Evolutionary conservation across 352 stramenopile species (phyloP).

Genomic region (Pythium rhizo-oryzae): DNA sequence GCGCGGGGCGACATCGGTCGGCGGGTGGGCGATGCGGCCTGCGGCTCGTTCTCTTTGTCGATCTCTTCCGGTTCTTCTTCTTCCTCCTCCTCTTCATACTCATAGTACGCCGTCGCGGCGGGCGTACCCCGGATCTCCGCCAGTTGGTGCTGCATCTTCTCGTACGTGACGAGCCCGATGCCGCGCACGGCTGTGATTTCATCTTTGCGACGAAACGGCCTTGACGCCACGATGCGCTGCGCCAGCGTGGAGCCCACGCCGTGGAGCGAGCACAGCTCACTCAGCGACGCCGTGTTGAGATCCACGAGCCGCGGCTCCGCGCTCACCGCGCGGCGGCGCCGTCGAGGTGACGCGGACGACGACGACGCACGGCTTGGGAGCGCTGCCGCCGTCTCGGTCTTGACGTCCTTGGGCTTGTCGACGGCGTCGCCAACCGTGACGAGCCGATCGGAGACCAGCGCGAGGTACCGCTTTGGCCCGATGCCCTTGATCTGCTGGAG

Average conservation of each 20-base stretch:
- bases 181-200: conserved; percentile 54
- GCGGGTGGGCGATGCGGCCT: conserved; percentile 2
- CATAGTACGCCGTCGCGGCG: not conserved
- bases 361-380: no score
- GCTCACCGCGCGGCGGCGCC: no score
- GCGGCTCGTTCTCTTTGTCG: not conserved
- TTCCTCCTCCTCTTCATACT: not conserved
- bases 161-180: conserved; percentile 45
- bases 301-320: conserved; percentile 29
- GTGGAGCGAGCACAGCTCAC: conserved; percentile 42
- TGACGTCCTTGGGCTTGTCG: not conserved
- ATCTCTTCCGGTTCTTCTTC: not conserved
- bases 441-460: conserved; percentile 10
- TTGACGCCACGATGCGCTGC: conserved; percentile 43
- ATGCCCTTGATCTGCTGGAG: conserved; percentile 51
- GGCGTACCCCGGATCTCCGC: conserved; percentile 6
- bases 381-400: not conserved
- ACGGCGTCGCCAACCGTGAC: conserved; percentile 11
- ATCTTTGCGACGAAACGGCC: conserved; percentile 53
- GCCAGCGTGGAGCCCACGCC: conserved; percentile 46
- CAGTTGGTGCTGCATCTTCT: conserved; percentile 38
- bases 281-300: conserved; percentile 46
- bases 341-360: not conserved
- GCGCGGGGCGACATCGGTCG: not conserved
- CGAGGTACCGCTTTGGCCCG: conserved; percentile 31